Conservation (phyloP, 768 basidiomycete genomes). For the Auriscalpium microsporum region DNA sequence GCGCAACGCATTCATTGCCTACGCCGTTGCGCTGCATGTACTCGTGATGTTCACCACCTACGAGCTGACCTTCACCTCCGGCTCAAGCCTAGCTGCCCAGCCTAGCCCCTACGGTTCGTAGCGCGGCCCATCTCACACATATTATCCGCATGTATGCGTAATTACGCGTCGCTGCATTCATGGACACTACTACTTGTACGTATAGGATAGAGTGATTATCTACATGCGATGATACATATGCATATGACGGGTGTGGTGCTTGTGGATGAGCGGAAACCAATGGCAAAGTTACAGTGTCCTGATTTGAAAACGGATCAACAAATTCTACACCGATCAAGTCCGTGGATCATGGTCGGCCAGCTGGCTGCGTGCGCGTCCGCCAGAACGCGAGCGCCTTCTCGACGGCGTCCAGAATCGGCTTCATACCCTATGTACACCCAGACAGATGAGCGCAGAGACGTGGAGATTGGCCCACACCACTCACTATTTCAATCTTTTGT, state of each 20-base stretch:
- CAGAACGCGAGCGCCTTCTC: constrained; percentile 60
- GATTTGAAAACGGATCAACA: not conserved
- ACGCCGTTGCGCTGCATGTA: constrained; percentile 74
- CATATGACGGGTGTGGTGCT: not conserved
- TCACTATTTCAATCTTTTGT: constrained; percentile 53
- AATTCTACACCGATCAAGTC: not conserved
- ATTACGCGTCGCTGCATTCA: not conserved
- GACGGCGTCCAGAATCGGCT: constrained; percentile 63
- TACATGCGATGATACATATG: not conserved
- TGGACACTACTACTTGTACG: not conserved
- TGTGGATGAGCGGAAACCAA: not conserved
- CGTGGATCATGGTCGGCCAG: not conserved
- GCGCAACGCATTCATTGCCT: constrained; percentile 83
- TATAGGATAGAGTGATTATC: not conserved
- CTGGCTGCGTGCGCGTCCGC: constrained; percentile 15
- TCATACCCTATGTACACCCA: constrained; percentile 50
- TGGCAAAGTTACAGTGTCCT: not conserved
- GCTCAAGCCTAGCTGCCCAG: constrained; percentile 41
- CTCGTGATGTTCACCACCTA: constrained; percentile 74
- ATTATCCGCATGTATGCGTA: not conserved
- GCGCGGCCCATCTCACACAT: not conserved
- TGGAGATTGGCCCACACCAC: constrained; percentile 18
- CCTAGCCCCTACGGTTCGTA: constrained; percentile 36
- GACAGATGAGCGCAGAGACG: not conserved
- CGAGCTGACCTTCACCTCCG: constrained; percentile 54